Conservation (phyloP, 768 basidiomycete genomes). For the Suillus americanus region DNA sequence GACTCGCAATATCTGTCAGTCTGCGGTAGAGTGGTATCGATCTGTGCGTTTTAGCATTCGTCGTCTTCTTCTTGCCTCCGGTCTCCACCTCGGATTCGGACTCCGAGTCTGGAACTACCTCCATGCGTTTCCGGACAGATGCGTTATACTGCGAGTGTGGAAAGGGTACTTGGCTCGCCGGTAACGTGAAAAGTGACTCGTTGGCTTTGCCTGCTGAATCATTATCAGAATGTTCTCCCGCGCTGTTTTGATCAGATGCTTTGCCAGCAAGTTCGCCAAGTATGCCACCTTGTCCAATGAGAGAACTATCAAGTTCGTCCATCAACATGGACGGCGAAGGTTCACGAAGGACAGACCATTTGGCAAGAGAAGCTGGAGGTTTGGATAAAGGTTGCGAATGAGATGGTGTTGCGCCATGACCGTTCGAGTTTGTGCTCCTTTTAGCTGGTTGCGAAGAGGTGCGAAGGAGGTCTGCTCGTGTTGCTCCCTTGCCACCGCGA, state of each 20-base stretch:
- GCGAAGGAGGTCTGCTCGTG: background rate
- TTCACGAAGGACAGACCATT: slow-evolving; percentile 33
- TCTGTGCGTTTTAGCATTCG: slow-evolving; percentile 12
- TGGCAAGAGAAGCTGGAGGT: slow-evolving; percentile 13
- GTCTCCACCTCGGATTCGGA: slow-evolving; percentile 39
- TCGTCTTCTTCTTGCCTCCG: slow-evolving; percentile 27
- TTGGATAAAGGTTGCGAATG: slow-evolving; percentile 1
- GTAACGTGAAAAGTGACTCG: slow-evolving; percentile 47
- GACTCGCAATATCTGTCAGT: slow-evolving; percentile 50
- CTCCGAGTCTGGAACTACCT: slow-evolving; percentile 15
- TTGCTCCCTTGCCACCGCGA: background rate
- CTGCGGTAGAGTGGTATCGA: slow-evolving; percentile 37
- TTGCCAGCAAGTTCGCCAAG: slow-evolving; percentile 10
- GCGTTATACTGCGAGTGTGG: slow-evolving; percentile 50
- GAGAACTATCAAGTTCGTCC: slow-evolving; percentile 37
- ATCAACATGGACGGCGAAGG: slow-evolving; percentile 23
- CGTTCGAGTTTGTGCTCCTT: too few relatives aligned
- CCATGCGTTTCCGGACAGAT: slow-evolving; percentile 13
- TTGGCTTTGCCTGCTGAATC: slow-evolving; percentile 6
- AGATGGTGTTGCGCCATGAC: background rate
- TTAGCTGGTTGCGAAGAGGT: background rate
- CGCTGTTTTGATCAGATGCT: slow-evolving; percentile 10
- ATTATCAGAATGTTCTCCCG: slow-evolving; percentile 3
- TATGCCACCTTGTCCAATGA: background rate
- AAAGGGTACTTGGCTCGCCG: slow-evolving; percentile 52